phyloP scores from a whole-genome alignment of 495 filamentous ascomycete genomes.

The Xylaria castorea region DNA sequence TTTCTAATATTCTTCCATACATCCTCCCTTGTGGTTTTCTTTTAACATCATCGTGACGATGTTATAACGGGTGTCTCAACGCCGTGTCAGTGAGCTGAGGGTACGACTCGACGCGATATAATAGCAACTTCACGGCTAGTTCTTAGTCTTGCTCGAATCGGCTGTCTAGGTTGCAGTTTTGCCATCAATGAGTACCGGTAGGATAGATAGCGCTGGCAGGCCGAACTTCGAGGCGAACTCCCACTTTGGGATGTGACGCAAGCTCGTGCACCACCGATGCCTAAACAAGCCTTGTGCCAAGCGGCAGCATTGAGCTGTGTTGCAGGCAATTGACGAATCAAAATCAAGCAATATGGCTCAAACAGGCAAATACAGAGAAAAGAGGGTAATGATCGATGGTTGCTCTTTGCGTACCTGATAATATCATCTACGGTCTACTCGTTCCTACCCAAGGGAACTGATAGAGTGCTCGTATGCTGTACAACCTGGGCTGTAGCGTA shows the following conservation, averaged over 20 bases:
- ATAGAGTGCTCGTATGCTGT: background rate
- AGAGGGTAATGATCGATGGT: background rate
- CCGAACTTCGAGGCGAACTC: background rate
- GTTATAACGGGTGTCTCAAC: background rate
- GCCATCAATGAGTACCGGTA: background rate
- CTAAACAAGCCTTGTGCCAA: constrained; percentile 26
- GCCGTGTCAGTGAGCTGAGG: background rate
- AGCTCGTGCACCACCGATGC: constrained; percentile 1
- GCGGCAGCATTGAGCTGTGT: background rate
- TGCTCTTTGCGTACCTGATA: background rate
- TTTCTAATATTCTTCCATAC: constrained; percentile 15
- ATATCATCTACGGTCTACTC: background rate
- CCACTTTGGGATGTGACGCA: background rate
- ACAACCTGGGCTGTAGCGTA: background rate
- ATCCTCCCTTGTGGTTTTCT: background rate
- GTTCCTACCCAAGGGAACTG: background rate
- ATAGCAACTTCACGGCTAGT: background rate
- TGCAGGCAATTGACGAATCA: constrained; percentile 15
- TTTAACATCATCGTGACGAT: background rate
- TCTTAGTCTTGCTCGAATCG: background rate
- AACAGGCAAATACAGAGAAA: constrained; percentile 14
- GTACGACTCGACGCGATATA: background rate
- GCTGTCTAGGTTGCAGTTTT: background rate
- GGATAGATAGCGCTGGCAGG: background rate
- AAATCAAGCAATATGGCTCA: constrained; percentile 10